phyloP scores from a whole-genome alignment of 148 eudicot species.

The Rheum nobile region DNA sequence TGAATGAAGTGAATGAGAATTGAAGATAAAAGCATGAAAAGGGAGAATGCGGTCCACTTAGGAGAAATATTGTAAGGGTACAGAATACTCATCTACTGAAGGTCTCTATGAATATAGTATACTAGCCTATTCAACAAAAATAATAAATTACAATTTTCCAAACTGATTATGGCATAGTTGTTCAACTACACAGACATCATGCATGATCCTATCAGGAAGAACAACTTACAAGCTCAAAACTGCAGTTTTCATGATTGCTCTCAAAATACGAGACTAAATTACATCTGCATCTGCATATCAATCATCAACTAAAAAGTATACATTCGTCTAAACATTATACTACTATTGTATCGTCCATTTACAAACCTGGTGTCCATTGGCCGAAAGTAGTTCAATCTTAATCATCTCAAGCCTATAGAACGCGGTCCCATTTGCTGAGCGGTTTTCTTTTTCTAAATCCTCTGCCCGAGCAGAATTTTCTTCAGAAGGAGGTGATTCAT shows the following conservation, averaged over 20 bases:
- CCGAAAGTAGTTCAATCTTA: constrained; percentile 63
- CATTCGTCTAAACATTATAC: not conserved
- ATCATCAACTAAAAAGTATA: not conserved
- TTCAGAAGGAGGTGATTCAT: constrained; percentile 30
- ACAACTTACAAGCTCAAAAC: not conserved
- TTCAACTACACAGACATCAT: not conserved
- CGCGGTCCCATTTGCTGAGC: constrained; percentile 48
- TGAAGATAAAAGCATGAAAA: not conserved
- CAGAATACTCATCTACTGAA: not conserved
- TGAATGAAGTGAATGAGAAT: not conserved
- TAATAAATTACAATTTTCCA: not conserved
- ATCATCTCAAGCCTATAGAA: constrained; percentile 89
- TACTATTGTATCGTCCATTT: not conserved
- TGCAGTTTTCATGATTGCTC: not conserved
- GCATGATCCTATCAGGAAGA: not conserved
- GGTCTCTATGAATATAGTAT: not conserved
- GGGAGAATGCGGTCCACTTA: not conserved
- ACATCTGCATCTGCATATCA: not conserved
- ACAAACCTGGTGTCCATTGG: constrained; percentile 66
- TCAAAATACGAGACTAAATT: not conserved
- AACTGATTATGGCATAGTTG: not conserved
- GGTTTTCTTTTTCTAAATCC: constrained; percentile 56
- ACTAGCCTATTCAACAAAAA: not conserved
- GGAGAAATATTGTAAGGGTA: not conserved
- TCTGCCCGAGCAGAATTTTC: constrained; percentile 34